Base-by-base conservation (phyloP, 495 filamentous ascomycete genomes). In the Penicillium nucicola region DNA sequence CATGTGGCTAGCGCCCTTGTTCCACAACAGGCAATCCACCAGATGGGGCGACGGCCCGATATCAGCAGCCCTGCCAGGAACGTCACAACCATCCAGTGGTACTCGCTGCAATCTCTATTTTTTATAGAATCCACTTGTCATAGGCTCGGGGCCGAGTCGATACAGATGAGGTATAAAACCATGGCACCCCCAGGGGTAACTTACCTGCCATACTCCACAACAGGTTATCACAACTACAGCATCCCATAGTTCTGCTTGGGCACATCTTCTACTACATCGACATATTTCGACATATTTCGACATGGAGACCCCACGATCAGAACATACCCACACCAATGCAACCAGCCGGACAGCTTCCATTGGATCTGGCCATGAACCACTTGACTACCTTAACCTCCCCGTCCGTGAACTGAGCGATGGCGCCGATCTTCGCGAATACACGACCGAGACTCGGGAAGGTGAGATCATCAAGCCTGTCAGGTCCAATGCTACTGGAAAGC, bases 361-460 rank as follows among this genome's bases (percentile, higher is more conserved):
- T 5, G 62, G 53, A 1, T 63, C 65, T 8, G 48, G 34, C 5
- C 46, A 37, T 28, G 64, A 50, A 11, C 48, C 53, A 6, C 42
- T 55, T 0, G 66, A 70, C 32, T 69, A 68, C 20, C 40, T 63
- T 22, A 61, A 86, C 56, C 73, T 90, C 4, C 85, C 85, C 0
- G 79, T 81, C 53, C 79, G 84, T 55, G 84, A 81, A 13, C 62
- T 89, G 19, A 84, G 62, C 41, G 67, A 70, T 44, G 58, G 73
- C 30, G 87, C 85, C 45, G 76, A 81, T 59, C 65, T 89, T 40
- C 70, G 72, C 19, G 87, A 89, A 63, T 90, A 84, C 53, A 81
- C 72, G 4, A 64, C 68, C 19, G 86, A 88, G 62, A 85, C 82
- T 9, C 54, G 62, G 19, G 55, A 59, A 0, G 86, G 86, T 5